phyloP scores from a whole-genome alignment of 768 basidiomycete genomes.

The Gyrodon lividus region DNA sequence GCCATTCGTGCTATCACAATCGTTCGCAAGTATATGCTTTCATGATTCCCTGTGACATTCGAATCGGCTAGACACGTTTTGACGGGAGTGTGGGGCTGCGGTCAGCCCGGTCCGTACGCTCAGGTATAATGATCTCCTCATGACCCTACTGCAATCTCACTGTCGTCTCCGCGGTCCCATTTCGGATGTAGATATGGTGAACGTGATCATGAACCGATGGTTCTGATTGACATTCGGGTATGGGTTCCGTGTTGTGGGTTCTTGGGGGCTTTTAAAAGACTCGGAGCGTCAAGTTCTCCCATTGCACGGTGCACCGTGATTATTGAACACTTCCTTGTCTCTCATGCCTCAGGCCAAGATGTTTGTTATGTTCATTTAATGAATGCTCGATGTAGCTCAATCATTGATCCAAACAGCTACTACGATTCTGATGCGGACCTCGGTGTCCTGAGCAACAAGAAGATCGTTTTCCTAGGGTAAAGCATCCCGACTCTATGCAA shows the following conservation, averaged over 20 bases:
- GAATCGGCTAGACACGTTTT: background rate
- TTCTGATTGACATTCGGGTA: background rate
- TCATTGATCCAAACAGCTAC: conserved; percentile 30
- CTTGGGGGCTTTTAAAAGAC: conserved; percentile 2
- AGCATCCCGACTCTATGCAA: conserved; percentile 3
- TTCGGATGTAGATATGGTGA: conserved; percentile 4
- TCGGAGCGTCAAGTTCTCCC: background rate
- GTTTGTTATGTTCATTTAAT: conserved; percentile 32
- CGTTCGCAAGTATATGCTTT: background rate
- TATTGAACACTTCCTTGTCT: background rate
- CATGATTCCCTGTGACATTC: background rate
- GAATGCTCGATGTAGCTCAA: background rate
- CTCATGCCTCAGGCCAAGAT: conserved; percentile 49
- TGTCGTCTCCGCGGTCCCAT: conserved; percentile 2
- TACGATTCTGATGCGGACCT: conserved; percentile 64
- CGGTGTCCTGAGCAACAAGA: conserved; percentile 44
- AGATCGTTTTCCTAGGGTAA: conserved; percentile 61
- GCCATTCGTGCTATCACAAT: background rate
- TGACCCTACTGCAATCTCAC: conserved; percentile 17
- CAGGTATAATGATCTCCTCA: conserved; percentile 12
- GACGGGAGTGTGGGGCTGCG: conserved; percentile 1
- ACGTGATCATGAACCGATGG: conserved; percentile 8
- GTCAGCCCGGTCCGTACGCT: conserved; percentile 4
- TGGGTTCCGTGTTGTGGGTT: conserved; percentile 1
- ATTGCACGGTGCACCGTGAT: background rate